Conservation (phyloP, 352 stramenopile genomes). For the Pythium monospermum region DNA sequence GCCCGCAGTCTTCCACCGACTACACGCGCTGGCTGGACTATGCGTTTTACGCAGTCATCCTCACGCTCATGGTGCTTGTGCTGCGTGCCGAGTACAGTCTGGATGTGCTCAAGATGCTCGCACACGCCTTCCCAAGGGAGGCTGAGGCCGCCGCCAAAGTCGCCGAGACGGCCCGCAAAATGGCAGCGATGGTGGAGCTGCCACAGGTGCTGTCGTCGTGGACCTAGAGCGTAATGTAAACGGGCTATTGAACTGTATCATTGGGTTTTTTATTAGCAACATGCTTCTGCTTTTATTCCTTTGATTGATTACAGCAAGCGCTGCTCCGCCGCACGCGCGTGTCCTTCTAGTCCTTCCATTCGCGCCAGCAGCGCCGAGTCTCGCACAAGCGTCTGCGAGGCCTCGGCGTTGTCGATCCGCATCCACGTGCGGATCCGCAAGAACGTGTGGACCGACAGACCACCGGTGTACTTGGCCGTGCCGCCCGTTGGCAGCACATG, state of each 20-base stretch:
- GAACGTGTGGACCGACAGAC: conserved; percentile 98
- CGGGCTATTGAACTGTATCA: too few species aligned
- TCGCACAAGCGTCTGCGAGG: conserved; percentile 84
- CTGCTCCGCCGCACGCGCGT: conserved; percentile 75
- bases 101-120: conserved; percentile 35
- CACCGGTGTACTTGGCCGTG: conserved; percentile 96
- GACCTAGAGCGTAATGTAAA: too few species aligned
- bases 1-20: conserved; percentile 7
- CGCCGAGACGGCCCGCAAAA: too few species aligned
- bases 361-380: conserved; percentile 94
- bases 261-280: too few species aligned
- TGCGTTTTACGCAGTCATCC: conserved; percentile 32
- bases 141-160: conserved; percentile 35
- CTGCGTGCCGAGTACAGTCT: conserved; percentile 53
- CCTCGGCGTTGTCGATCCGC: conserved; percentile 91
- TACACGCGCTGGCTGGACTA: conserved; percentile 43
- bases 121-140: conserved; percentile 44
- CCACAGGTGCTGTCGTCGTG: neutral
- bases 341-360: conserved; percentile 80
- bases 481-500: conserved; percentile 97
- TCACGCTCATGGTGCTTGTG: conserved; percentile 36
- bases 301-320: conserved; percentile 51
- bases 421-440: conserved; percentile 98
- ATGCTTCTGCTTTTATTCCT: conserved; percentile 9
- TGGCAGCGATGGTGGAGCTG: too few species aligned